Evolutionary conservation across 1,139 yeast genomes (phyloP).

Genomic region (Lodderomyces theae): DNA sequence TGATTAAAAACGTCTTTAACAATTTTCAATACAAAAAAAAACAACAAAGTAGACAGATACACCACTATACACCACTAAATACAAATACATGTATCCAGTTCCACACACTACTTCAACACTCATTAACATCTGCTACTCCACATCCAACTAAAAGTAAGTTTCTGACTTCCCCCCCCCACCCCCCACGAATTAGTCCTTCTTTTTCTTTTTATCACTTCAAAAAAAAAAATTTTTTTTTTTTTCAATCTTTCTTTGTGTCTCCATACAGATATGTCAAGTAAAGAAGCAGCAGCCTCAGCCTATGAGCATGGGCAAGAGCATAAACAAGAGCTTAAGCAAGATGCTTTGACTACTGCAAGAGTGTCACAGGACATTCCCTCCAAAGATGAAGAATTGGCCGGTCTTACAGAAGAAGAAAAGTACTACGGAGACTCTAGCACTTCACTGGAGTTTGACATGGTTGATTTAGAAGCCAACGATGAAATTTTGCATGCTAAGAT

Average conservation of each 20-base stretch:
- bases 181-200: neutral
- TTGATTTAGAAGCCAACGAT: slow-evolving; percentile 26
- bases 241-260: neutral
- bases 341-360: neutral
- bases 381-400: neutral
- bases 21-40: too few species aligned
- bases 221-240: too few species aligned
- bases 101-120: too few species aligned
- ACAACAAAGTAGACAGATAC: too few species aligned
- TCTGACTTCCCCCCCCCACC: neutral
- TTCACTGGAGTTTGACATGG: slow-evolving; percentile 21
- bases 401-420: slow-evolving; percentile 5
- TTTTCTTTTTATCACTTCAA: neutral
- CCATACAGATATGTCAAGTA: neutral
- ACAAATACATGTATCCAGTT: too few species aligned
- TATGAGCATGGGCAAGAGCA: too few species aligned
- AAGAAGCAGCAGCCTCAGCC: too few species aligned
- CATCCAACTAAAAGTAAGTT: too few species aligned
- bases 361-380: too few species aligned
- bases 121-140: too few species aligned
- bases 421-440: slow-evolving; percentile 12
- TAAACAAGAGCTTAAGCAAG: neutral
- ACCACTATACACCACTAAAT: too few species aligned
- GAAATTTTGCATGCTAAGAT: slow-evolving; percentile 25
- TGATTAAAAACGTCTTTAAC: too few species aligned